Evolutionary conservation across 345 rosid genomes (phyloP).

Genomic region (Triadica sebifera): DNA sequence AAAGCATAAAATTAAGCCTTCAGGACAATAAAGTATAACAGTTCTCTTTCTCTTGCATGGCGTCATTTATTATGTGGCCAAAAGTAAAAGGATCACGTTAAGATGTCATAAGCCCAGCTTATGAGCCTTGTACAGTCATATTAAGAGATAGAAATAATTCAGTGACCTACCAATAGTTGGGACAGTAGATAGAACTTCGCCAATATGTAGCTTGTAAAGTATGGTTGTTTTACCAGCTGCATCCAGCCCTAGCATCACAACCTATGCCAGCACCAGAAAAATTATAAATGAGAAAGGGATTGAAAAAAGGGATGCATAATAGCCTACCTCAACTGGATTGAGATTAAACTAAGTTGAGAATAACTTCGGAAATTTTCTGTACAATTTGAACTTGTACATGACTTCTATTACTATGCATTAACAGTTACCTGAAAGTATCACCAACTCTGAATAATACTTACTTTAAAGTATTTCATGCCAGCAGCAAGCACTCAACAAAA

Average conservation of each 20-base stretch:
- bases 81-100: neutral
- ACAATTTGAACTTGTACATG: neutral
- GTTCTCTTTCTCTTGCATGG: neutral
- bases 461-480: neutral
- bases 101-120: neutral
- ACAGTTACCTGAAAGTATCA: neutral
- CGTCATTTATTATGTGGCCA: neutral
- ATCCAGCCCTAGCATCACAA: conserved; percentile 96
- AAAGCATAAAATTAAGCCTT: neutral
- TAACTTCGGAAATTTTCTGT: neutral
- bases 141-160: neutral
- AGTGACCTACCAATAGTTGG: conserved; percentile 77
- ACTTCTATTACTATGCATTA: neutral
- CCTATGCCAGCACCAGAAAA: conserved; percentile 49
- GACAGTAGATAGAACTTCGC: conserved; percentile 95
- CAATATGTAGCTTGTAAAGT: conserved; percentile 94
- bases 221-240: conserved; percentile 97
- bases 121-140: neutral
- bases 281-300: conserved; percentile 5
- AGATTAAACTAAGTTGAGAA: neutral
- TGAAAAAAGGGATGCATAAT: neutral
- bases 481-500: neutral
- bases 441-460: neutral
- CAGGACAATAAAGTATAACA: neutral
- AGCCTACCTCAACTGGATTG: neutral